phyloP scores from a whole-genome alignment of 148 eudicot genomes.

The Cornus kousa region DNA sequence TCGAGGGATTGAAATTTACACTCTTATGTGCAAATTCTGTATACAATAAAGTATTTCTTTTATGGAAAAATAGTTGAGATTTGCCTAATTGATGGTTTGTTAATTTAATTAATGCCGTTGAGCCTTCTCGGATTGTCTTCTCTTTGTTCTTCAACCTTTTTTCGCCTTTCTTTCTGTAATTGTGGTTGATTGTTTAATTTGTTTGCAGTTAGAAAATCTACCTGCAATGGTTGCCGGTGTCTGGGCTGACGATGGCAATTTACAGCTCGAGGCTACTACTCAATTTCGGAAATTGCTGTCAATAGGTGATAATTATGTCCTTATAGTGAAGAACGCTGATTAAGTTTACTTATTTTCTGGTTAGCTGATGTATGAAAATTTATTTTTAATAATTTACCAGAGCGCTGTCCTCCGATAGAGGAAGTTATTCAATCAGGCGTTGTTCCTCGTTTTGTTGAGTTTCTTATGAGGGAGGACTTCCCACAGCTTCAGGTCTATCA shows the following conservation, averaged over 20 bases:
- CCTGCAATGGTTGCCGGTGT: conserved; percentile 44
- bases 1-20: neutral
- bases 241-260: conserved; percentile 27
- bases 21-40: too few relatives aligned
- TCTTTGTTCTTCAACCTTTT: neutral
- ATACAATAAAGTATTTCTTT: too few relatives aligned
- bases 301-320: conserved; percentile 26
- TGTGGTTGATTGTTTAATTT: neutral
- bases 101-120: neutral
- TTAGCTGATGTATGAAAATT: neutral
- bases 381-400: conserved; percentile 8
- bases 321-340: neutral
- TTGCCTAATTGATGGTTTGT: neutral
- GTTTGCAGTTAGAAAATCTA: conserved; percentile 35
- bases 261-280: conserved; percentile 48
- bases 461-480: conserved; percentile 37
- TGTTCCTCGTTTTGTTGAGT: conserved; percentile 43
- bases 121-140: neutral
- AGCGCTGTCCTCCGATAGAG: conserved; percentile 38
- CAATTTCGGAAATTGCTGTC: conserved; percentile 50
- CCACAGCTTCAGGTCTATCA: conserved; percentile 43
- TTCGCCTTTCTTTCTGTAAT: neutral
- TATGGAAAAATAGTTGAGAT: neutral
- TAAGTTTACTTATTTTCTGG: neutral
- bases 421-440: conserved; percentile 47